These are phyloP conservation scores for Kurtzmaniella cleridarum DNA, from an alignment of 805 yeast genomes.

Conservation along the genomic window DNA sequence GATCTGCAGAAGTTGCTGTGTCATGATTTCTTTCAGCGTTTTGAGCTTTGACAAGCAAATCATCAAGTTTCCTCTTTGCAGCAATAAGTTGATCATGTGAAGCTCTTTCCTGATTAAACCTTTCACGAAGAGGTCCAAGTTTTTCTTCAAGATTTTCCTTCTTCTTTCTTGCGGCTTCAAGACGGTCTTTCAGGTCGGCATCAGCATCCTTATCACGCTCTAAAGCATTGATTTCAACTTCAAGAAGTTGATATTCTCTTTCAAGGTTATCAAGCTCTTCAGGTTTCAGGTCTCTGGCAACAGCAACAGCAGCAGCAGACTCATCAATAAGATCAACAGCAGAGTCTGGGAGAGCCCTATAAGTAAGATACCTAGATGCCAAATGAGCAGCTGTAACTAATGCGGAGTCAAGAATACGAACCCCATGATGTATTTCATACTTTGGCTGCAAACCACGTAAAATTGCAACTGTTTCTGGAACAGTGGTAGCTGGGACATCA, in stretches of 20 bases:
- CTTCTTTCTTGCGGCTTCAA: slow-evolving; percentile 70
- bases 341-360: slow-evolving; percentile 93
- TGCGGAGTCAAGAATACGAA: slow-evolving; percentile 90
- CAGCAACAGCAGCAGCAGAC: slow-evolving; percentile 95
- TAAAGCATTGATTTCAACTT: slow-evolving; percentile 93
- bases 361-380: slow-evolving; percentile 90
- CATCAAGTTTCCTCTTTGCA: slow-evolving; percentile 88
- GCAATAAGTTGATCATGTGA: slow-evolving; percentile 88
- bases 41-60: slow-evolving; percentile 82
- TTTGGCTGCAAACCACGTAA: slow-evolving; percentile 93
- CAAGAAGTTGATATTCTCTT: slow-evolving; percentile 84
- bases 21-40: slow-evolving; percentile 98
- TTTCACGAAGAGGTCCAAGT: slow-evolving; percentile 76
- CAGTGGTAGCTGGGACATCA: slow-evolving; percentile 91
- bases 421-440: slow-evolving; percentile 97
- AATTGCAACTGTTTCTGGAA: slow-evolving; percentile 90
- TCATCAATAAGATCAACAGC: slow-evolving; percentile 97
- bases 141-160: slow-evolving; percentile 83
- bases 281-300: slow-evolving; percentile 96
- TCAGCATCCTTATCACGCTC: slow-evolving; percentile 92
- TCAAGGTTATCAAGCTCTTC: slow-evolving; percentile 93
- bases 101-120: slow-evolving; percentile 79
- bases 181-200: slow-evolving; percentile 77
- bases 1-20: slow-evolving; percentile 89
- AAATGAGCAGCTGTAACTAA: slow-evolving; percentile 90